Base-by-base conservation (phyloP, 345 rosid genomes). In the Eucalyptus globulus region DNA sequence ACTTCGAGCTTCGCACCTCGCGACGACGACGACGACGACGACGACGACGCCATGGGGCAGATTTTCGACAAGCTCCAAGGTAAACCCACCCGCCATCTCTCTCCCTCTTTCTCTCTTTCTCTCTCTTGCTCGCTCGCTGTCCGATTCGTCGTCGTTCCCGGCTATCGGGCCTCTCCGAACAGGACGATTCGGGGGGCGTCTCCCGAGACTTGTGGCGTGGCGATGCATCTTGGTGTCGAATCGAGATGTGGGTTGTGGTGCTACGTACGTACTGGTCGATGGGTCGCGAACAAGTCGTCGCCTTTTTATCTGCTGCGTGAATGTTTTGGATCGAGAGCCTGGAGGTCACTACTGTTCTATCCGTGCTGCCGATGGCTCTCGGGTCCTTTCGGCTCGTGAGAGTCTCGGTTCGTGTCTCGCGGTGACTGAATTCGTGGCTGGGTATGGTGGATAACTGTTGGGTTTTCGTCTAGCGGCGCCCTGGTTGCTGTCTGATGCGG, bases 21-120 rank as follows among this genome's bases (percentile, higher is more conserved):
- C 80, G 80, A 31, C 40, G 80, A 31, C 80, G 80, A 31, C 40
- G 80, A 31, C 44, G 43, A 29, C 37, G 37, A 9, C 80, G 80
- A 31, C 40, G 11, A 15, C 91, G 95, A 15, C 13, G 22, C 45
- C 91, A 97, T 97, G 99, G 99, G 99, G 83, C 99, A 97, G 92
- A 72, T 95, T 91, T 88, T 97, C 49, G 95, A 93, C 87, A 97
- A 93, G 91, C 90, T 97, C 62, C 95, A 93, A 86, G 98, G 98
- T 96, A 90, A n/a, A 7, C 26, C 27, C 14, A 22, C 49, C 44
- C 24, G 19, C 34, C 49, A 17, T 56, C 26, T 29, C 31, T 26
- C 17, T 69, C 15, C 19, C 5, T 40, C 40, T 43, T 43, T 11
- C 16, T 3, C 17, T 62, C 51, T 49, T 6, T 49, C 27, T 4